Evolutionary conservation across 805 yeast genomes (phyloP).

Genomic region (Yarrowia keelungensis): DNA sequence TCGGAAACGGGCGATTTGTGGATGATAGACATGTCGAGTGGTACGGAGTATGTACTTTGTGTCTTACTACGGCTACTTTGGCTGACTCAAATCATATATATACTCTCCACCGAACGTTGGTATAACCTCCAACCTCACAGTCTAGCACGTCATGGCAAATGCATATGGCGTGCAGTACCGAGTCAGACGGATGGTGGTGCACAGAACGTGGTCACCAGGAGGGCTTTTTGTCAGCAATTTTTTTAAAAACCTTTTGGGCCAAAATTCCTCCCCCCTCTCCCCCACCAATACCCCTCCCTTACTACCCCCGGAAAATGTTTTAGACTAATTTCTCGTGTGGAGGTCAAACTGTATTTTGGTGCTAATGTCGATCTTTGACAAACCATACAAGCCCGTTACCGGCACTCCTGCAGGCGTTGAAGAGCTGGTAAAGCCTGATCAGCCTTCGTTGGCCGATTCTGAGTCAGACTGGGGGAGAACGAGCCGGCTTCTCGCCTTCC

Average conservation of each 20-base stretch:
- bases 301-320: background rate
- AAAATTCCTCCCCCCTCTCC: no score
- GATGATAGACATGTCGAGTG: conserved; percentile 17
- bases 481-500: no score
- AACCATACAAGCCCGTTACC: no score
- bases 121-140: background rate
- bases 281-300: no score
- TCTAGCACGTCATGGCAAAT: conserved; percentile 30
- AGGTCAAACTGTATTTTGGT: background rate
- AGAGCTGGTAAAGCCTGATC: no score
- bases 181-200: conserved; percentile 3
- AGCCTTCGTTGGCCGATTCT: no score
- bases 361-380: no score
- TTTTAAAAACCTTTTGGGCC: no score
- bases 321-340: background rate
- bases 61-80: no score
- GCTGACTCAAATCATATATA: background rate
- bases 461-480: no score
- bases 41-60: background rate
- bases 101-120: no score
- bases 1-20: conserved; percentile 26
- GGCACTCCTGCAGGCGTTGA: no score
- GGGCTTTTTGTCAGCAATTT: background rate
- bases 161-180: conserved; percentile 38
- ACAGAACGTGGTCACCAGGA: background rate